Base-by-base conservation (phyloP, 78 protist species). In the slime mould (Dictyostelium discoideum) region DNA sequence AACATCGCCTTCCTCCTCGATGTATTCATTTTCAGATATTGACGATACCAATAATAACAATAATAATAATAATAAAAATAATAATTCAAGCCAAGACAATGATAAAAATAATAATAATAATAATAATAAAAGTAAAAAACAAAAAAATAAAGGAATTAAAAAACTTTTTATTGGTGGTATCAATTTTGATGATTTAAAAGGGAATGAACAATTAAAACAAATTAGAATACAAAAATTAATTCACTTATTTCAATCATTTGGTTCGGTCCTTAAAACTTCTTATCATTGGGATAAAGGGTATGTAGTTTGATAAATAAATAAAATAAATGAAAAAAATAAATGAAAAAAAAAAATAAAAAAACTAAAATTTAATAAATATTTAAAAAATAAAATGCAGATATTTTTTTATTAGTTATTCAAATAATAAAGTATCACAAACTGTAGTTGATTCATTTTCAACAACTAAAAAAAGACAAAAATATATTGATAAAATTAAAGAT, bases 221-320 rank as follows among this genome's bases (percentile, higher is more conserved):
- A 5, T 89, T 69, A 42, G 94, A 69, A 82, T 82, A 20, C 32
- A 69, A 37, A 80, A 82, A 48, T 26, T 89, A 11, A 14, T 72
- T 22, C 16, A 80, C 6, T 22, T 89, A 40, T 89, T 89, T 69
- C 42, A 69, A 39, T 89, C 94, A 39, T 80, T 57, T 39, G 94
- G 86, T 13, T 80, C 46, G 1, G 74, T 88, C 16, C 4, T 37
- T 20, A 29, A 29, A 22, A 14, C 74, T 46, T 79, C 83, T 0
- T 69, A 44, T 40, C 94, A 89, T 72, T 89, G 86, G 86, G 46
- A 89, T 22, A 80, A 89, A 82, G 94, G 87, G 93, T 88, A 87
- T 11, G 9, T 63, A 14, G 37, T 46, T 37, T 37, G 50, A 48
- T 48, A 82, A 22, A 46, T 5, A 60, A 82, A 73, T 32, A 26